Evolutionary conservation across 2,329 filamentous ascomycete genomes (phyloP), one percentile per base, ranked within the genome.

Genomic region (Leptographium wingfieldii): DNA sequence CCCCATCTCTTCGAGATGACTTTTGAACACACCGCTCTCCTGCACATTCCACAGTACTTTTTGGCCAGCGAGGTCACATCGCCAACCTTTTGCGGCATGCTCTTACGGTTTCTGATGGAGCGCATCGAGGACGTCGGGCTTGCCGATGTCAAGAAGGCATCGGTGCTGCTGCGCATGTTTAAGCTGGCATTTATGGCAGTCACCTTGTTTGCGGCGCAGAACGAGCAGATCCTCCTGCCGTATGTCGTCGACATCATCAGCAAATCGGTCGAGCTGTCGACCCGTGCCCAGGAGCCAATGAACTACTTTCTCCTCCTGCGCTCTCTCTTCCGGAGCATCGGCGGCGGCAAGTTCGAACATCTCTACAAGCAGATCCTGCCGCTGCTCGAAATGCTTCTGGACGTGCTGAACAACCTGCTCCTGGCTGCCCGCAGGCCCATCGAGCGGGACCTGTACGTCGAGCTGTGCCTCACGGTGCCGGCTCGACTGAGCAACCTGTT

Each of bases 171-270:
- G 57, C 83, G 95, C 59, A 83, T 99, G 57, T 99, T 97, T 76
- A 99, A 99, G 73, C 75, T 99, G 57, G 95, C 92, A 0, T 99
- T 99, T 72, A 99, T 99, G 94, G 95, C 95, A 0, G 94, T 99
- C 48, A 99, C 94, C 0, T 78, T 99, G 1, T 99, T 99, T 71
- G 91, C 91, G 0, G 80, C 83, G 10, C 92, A 96, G 69, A 99
- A 99, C 67, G 94, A 99, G 73, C 88, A 94, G 69, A 91, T 99
- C 2, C 78, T 99, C 16, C 78, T 97, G 58, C 95, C 95, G 0
- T 94, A 99, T 71, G 92, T 99, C 57, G 92, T 95, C 59, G 95
- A 95, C 70, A 95, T 99, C 64, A 90, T 99, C 63, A 96, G 92
- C 14, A 92, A 95, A 72, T 97, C 92, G 10, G 96, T 99, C 63